Conservation (phyloP, 768 basidiomycete genomes). For the Tylopilus felleus region DNA sequence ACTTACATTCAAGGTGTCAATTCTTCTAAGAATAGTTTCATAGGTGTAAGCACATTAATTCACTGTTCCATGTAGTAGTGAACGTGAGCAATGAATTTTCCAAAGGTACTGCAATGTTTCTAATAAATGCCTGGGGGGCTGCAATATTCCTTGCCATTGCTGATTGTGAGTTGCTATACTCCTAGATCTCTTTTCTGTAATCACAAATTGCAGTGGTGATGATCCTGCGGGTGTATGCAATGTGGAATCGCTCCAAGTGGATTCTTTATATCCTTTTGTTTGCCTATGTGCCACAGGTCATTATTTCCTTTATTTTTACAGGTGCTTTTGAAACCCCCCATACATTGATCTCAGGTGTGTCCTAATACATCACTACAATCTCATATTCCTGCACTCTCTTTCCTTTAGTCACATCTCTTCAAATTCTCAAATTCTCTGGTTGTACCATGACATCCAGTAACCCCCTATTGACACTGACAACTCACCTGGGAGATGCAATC, state of each 20-base stretch:
- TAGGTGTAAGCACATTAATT: not conserved
- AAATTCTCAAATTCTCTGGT: not conserved
- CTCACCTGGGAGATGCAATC: not conserved
- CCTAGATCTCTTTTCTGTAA: not conserved
- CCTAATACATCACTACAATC: not conserved
- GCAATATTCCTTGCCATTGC: not conserved
- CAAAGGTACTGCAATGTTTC: not conserved
- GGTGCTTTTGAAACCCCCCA: conserved; percentile 1
- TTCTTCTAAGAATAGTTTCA: not conserved
- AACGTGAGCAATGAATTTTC: not conserved
- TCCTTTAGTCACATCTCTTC: not conserved
- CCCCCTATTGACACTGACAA: not conserved
- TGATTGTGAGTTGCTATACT: not conserved
- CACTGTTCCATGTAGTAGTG: no score
- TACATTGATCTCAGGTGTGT: no score
- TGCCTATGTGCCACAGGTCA: not conserved
- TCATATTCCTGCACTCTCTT: not conserved
- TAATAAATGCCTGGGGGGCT: not conserved
- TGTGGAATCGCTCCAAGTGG: not conserved
- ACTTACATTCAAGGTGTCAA: not conserved
- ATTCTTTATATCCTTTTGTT: not conserved
- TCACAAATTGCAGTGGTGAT: not conserved
- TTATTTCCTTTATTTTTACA: not conserved
- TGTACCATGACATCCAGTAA: not conserved
- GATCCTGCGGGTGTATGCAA: not conserved